Conservation (phyloP, 352 stramenopile species). For the Hyaloperonospora brassicae region DNA sequence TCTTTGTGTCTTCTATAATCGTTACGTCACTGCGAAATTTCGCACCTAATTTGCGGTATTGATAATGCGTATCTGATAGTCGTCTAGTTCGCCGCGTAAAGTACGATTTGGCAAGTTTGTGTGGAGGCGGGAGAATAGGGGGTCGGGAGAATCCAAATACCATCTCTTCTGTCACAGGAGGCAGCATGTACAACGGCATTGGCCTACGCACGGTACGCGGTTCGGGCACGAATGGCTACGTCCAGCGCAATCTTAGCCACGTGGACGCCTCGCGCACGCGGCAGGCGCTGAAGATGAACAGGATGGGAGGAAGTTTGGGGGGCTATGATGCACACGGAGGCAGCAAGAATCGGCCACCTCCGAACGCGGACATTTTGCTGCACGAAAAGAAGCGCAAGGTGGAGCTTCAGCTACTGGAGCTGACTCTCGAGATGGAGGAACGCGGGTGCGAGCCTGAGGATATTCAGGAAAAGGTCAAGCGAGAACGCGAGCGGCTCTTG, state of each 20-base stretch:
- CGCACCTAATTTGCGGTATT: no score
- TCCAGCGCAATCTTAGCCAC: conserved; percentile 79
- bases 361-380: conserved; percentile 72
- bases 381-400: conserved; percentile 76
- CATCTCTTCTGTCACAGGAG: no score
- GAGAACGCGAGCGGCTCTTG: conserved; percentile 50
- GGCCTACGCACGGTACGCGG: conserved; percentile 75
- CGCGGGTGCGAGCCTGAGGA: conserved; percentile 58
- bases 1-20: no score
- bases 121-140: no score
- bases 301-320: conserved; percentile 14
- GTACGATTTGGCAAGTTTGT: no score
- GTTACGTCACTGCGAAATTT: no score
- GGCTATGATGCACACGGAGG: conserved; percentile 13
- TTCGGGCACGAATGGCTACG: conserved; percentile 85
- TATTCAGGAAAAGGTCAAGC: conserved; percentile 53
- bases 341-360: conserved; percentile 20
- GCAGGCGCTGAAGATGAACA: conserved; percentile 48
- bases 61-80: no score
- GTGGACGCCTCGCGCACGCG: conserved; percentile 62
- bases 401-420: conserved; percentile 73
- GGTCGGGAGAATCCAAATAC: no score
- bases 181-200: conserved; percentile 90
- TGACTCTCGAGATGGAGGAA: conserved; percentile 73
- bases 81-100: no score